Evolutionary conservation across 2,329 filamentous ascomycete genomes (phyloP).

Genomic region (Fusarium falciforme): DNA sequence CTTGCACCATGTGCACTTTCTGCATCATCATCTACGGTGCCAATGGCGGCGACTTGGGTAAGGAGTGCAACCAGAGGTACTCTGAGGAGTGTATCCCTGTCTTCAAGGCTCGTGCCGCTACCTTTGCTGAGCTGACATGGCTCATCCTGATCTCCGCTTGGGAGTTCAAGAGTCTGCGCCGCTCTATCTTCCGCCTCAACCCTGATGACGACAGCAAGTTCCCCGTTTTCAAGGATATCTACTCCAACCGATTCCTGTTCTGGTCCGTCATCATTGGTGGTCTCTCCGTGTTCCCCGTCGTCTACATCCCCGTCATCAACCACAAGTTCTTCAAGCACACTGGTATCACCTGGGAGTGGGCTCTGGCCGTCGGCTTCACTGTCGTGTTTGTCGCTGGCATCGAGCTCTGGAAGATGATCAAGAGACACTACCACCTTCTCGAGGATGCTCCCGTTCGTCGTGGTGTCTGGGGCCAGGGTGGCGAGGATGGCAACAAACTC

Average conservation of each 20-base stretch:
- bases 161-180: constrained; percentile 80
- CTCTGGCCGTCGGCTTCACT: constrained; percentile 71
- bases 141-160: constrained; percentile 79
- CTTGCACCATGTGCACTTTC: constrained; percentile 73
- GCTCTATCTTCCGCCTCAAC: constrained; percentile 77
- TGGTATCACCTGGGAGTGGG: constrained; percentile 81
- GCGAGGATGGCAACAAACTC: constrained; percentile 59
- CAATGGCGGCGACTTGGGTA: constrained; percentile 66
- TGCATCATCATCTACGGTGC: constrained; percentile 72
- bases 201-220: constrained; percentile 62
- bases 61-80: constrained; percentile 71
- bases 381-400: constrained; percentile 74
- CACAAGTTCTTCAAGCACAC: constrained; percentile 78
- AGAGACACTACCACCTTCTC: constrained; percentile 66
- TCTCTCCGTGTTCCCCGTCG: constrained; percentile 72
- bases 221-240: constrained; percentile 71
- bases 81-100: constrained; percentile 68
- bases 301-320: constrained; percentile 81
- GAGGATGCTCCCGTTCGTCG: constrained; percentile 63
- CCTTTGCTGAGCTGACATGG: constrained; percentile 80
- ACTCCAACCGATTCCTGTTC: constrained; percentile 77
- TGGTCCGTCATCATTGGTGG: constrained; percentile 72
- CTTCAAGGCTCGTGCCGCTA: constrained; percentile 77
- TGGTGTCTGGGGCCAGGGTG: constrained; percentile 65
- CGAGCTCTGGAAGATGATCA: constrained; percentile 78